Evolutionary conservation across 2,329 filamentous ascomycete genomes (phyloP).

Genomic region (Trichoderma brevicompactum): DNA sequence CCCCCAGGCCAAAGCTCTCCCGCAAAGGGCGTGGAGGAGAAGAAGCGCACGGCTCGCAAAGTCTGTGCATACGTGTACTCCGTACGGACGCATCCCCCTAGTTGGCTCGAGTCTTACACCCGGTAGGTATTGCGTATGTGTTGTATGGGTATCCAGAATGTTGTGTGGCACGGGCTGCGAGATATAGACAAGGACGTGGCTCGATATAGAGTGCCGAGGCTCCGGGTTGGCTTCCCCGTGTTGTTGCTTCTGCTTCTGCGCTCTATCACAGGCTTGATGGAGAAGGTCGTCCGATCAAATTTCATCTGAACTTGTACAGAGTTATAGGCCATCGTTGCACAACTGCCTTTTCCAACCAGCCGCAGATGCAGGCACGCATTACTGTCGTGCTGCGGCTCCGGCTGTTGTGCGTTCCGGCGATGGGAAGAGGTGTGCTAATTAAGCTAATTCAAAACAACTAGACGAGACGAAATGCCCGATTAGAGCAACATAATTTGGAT

Average conservation of each 20-base stretch:
- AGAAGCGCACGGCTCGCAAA: not conserved
- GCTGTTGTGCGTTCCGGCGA: not conserved
- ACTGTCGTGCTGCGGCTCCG: not conserved
- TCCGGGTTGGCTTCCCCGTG: not conserved
- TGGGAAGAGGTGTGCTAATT: not conserved
- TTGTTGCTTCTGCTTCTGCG: no score
- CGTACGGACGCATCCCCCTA: not conserved
- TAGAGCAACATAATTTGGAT: no score
- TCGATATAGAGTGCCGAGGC: not conserved
- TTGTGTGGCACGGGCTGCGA: not conserved
- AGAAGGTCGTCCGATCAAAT: no score
- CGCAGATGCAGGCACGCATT: not conserved
- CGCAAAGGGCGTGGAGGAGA: no score
- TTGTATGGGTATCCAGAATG: not conserved
- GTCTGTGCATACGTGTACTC: conserved; percentile 1
- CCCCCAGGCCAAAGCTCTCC: no score
- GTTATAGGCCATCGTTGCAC: no score
- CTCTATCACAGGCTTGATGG: no score
- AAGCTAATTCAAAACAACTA: not conserved
- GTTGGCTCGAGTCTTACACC: no score
- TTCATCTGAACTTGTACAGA: no score
- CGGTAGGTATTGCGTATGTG: no score
- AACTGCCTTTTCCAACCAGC: no score
- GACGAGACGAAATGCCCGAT: not conserved
- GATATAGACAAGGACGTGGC: not conserved